Percentiles rank a stretch among this genome's conserved stretches.
Conservation (phyloP, 148 eudicot species). For the Camellia lanceoleosa region DNA sequence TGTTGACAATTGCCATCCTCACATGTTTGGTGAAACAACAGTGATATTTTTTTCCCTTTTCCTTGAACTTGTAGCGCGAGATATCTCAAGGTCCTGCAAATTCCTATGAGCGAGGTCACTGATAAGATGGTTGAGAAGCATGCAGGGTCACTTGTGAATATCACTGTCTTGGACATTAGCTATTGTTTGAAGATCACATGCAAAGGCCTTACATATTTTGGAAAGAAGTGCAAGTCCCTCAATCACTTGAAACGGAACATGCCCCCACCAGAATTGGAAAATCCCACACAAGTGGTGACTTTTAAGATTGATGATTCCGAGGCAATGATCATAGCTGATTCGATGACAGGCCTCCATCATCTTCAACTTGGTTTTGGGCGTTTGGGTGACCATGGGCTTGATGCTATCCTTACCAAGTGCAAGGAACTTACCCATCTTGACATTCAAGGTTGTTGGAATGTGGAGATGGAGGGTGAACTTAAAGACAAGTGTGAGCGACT, state of each 20-base stretch:
- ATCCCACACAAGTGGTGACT: not conserved
- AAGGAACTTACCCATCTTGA: conserved; percentile 23
- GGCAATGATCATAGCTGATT: conserved; percentile 18
- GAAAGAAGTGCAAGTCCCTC: conserved; percentile 25
- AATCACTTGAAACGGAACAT: conserved; percentile 27
- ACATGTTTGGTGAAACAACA: not conserved
- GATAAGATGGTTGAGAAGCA: conserved; percentile 26
- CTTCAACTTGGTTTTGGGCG: conserved; percentile 20
- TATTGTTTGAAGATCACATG: conserved; percentile 19
- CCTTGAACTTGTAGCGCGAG: conserved; percentile 13
- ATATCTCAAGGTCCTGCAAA: conserved; percentile 25
- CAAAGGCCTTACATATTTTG: conserved; percentile 26
- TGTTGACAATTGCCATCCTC: not conserved
- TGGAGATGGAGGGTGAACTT: conserved; percentile 17
- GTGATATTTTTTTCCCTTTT: not conserved
- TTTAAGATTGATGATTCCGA: conserved; percentile 16
- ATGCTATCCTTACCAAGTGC: conserved; percentile 17
- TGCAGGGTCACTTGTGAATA: conserved; percentile 18
- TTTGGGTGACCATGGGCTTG: conserved; percentile 20
- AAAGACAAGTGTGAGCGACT: conserved; percentile 12
- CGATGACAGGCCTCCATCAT: conserved; percentile 18
- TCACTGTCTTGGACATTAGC: conserved; percentile 27
- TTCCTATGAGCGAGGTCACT: conserved; percentile 22
- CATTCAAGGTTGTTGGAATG: conserved; percentile 23
- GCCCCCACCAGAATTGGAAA: conserved; percentile 17